Evolutionary conservation across 2,329 filamentous ascomycete species (phyloP), one percentile per base, ranked within the genome.

Genomic region (Penicillium sp.): DNA sequence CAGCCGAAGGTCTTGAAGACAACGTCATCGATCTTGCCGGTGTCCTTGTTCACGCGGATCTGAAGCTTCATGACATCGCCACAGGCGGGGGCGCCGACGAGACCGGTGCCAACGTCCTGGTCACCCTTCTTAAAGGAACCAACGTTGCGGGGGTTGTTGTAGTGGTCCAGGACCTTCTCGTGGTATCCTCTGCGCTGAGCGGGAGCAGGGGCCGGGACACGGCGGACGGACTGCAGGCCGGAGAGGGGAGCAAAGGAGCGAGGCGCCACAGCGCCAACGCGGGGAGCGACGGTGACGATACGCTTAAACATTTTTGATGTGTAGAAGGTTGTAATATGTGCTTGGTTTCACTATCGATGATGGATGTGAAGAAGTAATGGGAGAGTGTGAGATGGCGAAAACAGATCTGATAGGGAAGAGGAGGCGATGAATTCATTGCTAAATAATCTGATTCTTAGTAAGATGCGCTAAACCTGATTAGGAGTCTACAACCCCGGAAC

Each of bases 1-100:
- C 90, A 96, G 42, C 90, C 90, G 66, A 96, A 96, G 0, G 90
- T 96, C 83, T 96, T 96, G 81, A 96, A 96, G 74, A 94, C 93
- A 68, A 95, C 90, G 61, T 96, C 91, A 61, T 84, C 84, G 67
- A 96, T 96, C 59, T 84, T 91, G 69, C 93, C 87, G 63, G 83
- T 88, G 60, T 85, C 78, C 55, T 87, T 87, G 72, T 96, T 89
- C 62, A 96, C 90, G 49, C 88, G 85, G 72, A 95, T 95, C 75
- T 94, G 87, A 27, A 95, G 79, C 72, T 93, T 93, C 86, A 95
- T 94, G 51, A 95, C 89, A 69, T 95, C 89, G 70, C 89, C 89
- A 66, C 87, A 91, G 26, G 89, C 89, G 40, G 89, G 89, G n/a
- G 89, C 88, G 58, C 87, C 83, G 56, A 96, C 90, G 44, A 96